Base-by-base conservation (phyloP, 1,284 basidiomycete genomes). In the Cystobasidium sp. region DNA sequence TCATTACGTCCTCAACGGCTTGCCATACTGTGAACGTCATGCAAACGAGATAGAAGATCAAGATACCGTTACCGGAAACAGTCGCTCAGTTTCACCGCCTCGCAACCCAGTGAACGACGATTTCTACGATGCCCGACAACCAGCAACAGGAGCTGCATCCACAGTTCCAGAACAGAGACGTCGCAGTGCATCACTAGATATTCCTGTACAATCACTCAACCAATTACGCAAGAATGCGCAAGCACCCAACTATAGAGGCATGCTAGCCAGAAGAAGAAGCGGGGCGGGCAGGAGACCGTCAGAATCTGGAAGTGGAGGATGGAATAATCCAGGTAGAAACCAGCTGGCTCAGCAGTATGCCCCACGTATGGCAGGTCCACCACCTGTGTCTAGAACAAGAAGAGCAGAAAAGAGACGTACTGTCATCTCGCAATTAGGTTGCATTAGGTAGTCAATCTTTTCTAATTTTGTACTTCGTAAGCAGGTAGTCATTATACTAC, bases 11-110 rank as follows among this genome's bases (percentile, higher is more conserved):
- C 66, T 81, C 39, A 72, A 70, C 31, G 67, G 74, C 1, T 70
- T 77, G 1, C 80, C 80, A 0, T 81, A 75, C 71, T 81, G 80
- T 74, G 80, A 81, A 49, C 16, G 31, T 16, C 80, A 81, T 58
- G 78, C 79, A 1, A 44, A 52, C 1, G 72, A 53, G 43, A 62
- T 66, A 3, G 75, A 72, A 43, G 73, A 66, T 53, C 39, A 41
- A 7, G 62, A 53, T n/a, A 52, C 4, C 31, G 20, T 49, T 31
- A 31, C 18, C 43, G 18, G 14, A 14, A 46, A 39, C 16, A 65
- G 3, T 51, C 58, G 20, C 14, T 49, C 68, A 8, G 9, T 46
- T 1, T 51, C 68, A 16, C 49, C 52, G 7, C 70, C 52, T 5
- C 41, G 14, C 31, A 22, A 20, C 49, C 49, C 4, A 43, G 52